A percentile compares a stretch with the other conserved stretches of the same genome.
Conservation (phyloP, 306 rosid genomes). For the Pyrus communis region DNA sequence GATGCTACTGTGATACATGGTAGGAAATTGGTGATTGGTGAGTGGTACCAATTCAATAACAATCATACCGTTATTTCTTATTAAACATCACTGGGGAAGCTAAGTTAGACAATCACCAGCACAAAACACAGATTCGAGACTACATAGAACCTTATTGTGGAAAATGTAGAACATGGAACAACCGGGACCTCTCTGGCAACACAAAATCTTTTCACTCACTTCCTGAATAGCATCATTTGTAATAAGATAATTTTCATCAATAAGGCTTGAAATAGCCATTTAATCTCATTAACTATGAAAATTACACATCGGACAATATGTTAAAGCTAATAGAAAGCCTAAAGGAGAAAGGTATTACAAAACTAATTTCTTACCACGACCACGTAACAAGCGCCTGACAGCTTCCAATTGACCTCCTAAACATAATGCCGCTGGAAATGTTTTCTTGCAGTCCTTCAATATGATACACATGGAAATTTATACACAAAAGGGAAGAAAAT, state of each 20-base stretch:
- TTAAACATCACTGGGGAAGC: background rate
- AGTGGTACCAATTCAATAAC: too few relatives aligned
- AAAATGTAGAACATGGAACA: too few relatives aligned
- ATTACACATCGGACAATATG: background rate
- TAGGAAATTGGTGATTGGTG: too few relatives aligned
- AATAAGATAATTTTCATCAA: background rate
- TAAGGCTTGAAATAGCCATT: background rate
- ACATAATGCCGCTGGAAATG: constrained; percentile 81
- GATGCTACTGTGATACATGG: too few relatives aligned
- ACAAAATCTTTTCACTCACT: background rate
- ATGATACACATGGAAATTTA: background rate
- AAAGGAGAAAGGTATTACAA: background rate
- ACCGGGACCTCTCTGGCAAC: background rate
- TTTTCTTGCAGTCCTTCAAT: constrained; percentile 71
- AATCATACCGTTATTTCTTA: too few relatives aligned
- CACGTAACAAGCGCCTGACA: constrained; percentile 40
- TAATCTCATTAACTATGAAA: background rate
- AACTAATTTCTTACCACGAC: constrained; percentile 39
- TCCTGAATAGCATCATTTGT: background rate
- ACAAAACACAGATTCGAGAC: background rate
- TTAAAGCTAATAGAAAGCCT: background rate
- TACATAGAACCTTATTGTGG: too few relatives aligned
- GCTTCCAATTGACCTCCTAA: constrained; percentile 78
- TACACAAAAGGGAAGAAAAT: background rate
- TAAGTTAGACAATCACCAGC: background rate